Evolutionary conservation across 805 yeast species (phyloP), one percentile per base, ranked within the genome.

Genomic region (Monosporozyma unispora): DNA sequence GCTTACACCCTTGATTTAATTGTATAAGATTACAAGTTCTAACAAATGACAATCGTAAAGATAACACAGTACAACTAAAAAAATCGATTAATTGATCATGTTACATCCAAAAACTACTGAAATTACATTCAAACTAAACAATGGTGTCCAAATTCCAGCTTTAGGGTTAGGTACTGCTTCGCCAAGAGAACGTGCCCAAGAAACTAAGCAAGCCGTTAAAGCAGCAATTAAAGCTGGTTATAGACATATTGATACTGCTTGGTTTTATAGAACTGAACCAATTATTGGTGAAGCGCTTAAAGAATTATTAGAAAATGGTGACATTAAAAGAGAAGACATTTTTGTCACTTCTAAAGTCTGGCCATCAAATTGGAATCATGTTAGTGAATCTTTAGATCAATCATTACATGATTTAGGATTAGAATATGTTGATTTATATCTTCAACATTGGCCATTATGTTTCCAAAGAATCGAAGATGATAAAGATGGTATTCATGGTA

Each of bases 401-500:
- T 82, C 90, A 2, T 71, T 87, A 57, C 57, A 71, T 52, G 77
- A 77, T 52, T 70, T 87, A 52, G 80, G 80, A 0, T 59, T 85
- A 48, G 95, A 84, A 45, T 87, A 87, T 60, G 82, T 85, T 45
- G 96, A 87, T 61, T 70, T 87, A 54, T 77, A 79, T 58, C 74
- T 88, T 55, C 78, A 86, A 59, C 96, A 87, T 67, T 85, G 90
- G 89, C 93, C 91, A 5, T 70, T 76, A 40, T 72, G 80, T 31
- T 66, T 71, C 50, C 72, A 62, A 42, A 56, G 54, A 49, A 47
- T 50, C 14, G 48, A 55, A 16, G 63, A 62, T 48, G 51, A 54
- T 6, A 54, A 60, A 16, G 55, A 53, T 44, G 60, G 61, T 3
- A 42, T 58, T 11, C 48, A 52, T 39, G 58, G 56, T 19, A 19